phyloP scores from a whole-genome alignment of 1,284 basidiomycete species.

The Heterobasidion annosum region DNA sequence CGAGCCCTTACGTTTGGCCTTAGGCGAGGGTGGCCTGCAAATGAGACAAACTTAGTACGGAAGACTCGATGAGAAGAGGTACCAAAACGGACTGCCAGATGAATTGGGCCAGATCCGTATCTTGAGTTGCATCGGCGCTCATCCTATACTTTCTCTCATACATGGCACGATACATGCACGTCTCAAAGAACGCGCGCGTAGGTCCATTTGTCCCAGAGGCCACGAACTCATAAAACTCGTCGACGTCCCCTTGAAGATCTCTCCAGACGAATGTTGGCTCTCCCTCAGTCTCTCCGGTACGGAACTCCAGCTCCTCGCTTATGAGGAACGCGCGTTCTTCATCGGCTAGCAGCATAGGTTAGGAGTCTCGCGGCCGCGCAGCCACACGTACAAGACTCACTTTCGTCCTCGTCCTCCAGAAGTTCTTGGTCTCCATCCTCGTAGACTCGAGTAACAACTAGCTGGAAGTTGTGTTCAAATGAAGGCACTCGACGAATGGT shows the following conservation, averaged over 20 bases:
- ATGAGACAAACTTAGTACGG: background rate
- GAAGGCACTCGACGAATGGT: conserved; percentile 84
- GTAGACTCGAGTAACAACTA: conserved; percentile 93
- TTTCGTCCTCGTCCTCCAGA: conserved; percentile 92
- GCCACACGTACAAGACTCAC: conserved; percentile 28
- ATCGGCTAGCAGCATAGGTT: conserved; percentile 45
- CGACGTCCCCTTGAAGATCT: conserved; percentile 76
- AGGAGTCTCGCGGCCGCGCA: background rate
- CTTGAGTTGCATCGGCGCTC: conserved; percentile 61
- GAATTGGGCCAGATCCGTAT: conserved; percentile 68
- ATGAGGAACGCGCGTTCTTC: conserved; percentile 91
- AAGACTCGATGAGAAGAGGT: background rate
- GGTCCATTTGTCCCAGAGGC: conserved; percentile 75
- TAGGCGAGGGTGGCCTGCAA: conserved; percentile 27
- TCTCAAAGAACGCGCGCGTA: conserved; percentile 83
- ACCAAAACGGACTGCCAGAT: conserved; percentile 57
- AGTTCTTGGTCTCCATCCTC: conserved; percentile 94
- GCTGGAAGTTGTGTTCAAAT: conserved; percentile 85
- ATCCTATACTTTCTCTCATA: conserved; percentile 83
- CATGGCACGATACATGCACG: conserved; percentile 91
- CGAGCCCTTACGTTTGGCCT: conserved; percentile 17
- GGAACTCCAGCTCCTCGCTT: conserved; percentile 81
- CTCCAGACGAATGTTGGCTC: conserved; percentile 84
- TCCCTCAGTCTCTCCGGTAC: conserved; percentile 69
- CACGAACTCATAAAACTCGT: conserved; percentile 80